Conservation (phyloP, 2,329 filamentous ascomycete genomes). For the Stagonosporopsis vannaccii region DNA sequence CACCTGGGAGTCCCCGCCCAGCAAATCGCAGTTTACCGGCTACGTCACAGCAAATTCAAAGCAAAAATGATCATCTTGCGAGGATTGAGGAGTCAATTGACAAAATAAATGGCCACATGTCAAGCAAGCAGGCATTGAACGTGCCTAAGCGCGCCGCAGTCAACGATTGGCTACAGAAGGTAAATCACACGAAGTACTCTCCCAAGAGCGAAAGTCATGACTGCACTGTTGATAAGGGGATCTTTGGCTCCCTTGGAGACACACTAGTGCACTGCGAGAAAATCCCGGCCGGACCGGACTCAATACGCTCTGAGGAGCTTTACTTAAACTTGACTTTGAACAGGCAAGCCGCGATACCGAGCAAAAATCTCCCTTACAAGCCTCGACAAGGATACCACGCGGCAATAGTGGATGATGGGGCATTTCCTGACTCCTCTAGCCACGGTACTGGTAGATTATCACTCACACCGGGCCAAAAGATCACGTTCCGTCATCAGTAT, state of each 20-base stretch:
- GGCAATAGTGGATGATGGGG: not conserved
- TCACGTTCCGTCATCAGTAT: not conserved
- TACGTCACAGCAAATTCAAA: not conserved
- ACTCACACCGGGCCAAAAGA: not conserved
- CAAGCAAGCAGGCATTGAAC: not conserved
- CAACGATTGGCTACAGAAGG: not conserved
- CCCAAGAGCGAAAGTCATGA: not conserved
- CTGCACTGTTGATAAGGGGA: not conserved
- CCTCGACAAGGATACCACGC: not conserved
- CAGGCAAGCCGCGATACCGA: not conserved
- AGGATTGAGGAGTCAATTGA: not conserved
- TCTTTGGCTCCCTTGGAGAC: not conserved
- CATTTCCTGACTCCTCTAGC: not conserved
- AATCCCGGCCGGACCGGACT: not conserved
- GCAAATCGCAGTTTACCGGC: not conserved
- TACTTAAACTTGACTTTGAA: not conserved
- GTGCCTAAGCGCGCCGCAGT: not conserved
- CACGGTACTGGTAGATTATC: not conserved
- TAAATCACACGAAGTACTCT: not conserved
- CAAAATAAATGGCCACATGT: not conserved
- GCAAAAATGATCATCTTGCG: not conserved
- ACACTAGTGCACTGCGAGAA: conserved; percentile 7
- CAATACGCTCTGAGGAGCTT: not conserved
- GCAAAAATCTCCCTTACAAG: not conserved
- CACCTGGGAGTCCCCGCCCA: not conserved